These are phyloP conservation scores for Apiospora hydei DNA, from an alignment of 2,329 filamentous ascomycete genomes.

Conservation along the genomic window DNA sequence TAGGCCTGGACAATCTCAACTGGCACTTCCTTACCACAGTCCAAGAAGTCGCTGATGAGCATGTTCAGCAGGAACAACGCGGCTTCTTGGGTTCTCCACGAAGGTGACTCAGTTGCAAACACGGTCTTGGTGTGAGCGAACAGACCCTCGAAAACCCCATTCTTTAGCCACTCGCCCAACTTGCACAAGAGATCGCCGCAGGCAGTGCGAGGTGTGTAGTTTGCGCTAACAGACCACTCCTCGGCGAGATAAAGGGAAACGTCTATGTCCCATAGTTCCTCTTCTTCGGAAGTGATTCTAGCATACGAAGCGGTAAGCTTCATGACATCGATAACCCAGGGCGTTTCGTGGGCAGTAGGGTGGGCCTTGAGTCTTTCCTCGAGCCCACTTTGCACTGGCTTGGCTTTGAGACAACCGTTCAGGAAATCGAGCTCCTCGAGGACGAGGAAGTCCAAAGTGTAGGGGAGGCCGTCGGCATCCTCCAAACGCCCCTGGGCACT, in stretches of 20 bases:
- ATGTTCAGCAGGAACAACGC: slow-evolving; percentile 86
- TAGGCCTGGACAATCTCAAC: slow-evolving; percentile 75
- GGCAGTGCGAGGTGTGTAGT: slow-evolving; percentile 93
- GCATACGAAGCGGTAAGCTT: slow-evolving; percentile 85
- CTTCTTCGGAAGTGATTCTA: slow-evolving; percentile 90
- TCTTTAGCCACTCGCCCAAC: slow-evolving; percentile 86
- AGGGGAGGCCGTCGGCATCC: slow-evolving; percentile 89
- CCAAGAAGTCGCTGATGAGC: slow-evolving; percentile 82
- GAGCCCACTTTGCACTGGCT: slow-evolving; percentile 49
- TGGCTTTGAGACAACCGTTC: slow-evolving; percentile 87
- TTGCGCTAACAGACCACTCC: slow-evolving; percentile 91
- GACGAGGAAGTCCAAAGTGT: slow-evolving; percentile 91
- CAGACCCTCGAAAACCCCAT: slow-evolving; percentile 78
- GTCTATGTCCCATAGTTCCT: slow-evolving; percentile 95
- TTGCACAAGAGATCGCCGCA: slow-evolving; percentile 93
- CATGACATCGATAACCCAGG: slow-evolving; percentile 89
- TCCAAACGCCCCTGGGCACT: slow-evolving; percentile 82
- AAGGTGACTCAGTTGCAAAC: slow-evolving; percentile 63
- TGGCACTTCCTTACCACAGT: slow-evolving; percentile 75
- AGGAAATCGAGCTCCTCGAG: slow-evolving; percentile 95
- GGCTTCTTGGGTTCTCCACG: slow-evolving; percentile 76
- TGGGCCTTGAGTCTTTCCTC: slow-evolving; percentile 47
- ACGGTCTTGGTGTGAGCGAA: slow-evolving; percentile 78
- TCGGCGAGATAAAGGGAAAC: slow-evolving; percentile 95
- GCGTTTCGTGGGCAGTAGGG: slow-evolving; percentile 66